Evolutionary conservation across 164 flowering plant genomes (phyloP), one percentile per base, ranked within the genome.

Genomic region (Vitis labrusca): DNA sequence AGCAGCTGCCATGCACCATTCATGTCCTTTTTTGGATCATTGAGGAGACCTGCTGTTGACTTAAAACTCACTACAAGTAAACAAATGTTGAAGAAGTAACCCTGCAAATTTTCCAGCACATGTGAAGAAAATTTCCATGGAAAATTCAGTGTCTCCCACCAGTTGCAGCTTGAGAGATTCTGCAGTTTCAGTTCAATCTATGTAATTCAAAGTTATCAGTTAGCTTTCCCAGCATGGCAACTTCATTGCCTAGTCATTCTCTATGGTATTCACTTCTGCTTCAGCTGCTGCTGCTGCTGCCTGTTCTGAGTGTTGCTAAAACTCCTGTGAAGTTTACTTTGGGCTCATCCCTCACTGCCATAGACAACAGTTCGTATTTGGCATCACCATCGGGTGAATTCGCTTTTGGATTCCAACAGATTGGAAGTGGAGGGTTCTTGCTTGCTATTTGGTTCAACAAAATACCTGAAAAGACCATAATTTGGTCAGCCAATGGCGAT

Each of bases 361-460:
- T 16, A 2, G 65, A 57, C 7, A 50, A 59, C 15, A 14, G 37
- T 19, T 29, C 14, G 7, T 37, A 37, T 78, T 29, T 80, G 80
- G 83, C 61, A 7, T 84, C 87, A 9, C 74, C 80, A 13, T 76
- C 76, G 1, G 74, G 79, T 8, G 82, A 81, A 57, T 84, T 84
- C 37, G 83, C 81, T 10, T 81, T 84, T 10, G 87, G 86, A 0
- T 83, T 83, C 56, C 70, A 30, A 11, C 59, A 58, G 15, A 51
- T 73, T 3, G n/a, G 71, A 1, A 17, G 54, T 16, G 30, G 9
- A 5, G 65, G 71, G 44, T 37, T 37, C 17, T 66, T 81, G 71
- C 79, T 83, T 2, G 47, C 79, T 60, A 82, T 82, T 1, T 82
- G 83, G 83, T 82, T 64, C 57, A 27, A 73, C 32, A 82, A 77